phyloP scores from a whole-genome alignment of 108 stramenopile species.

The Pseudonitzschia multiseries region DNA sequence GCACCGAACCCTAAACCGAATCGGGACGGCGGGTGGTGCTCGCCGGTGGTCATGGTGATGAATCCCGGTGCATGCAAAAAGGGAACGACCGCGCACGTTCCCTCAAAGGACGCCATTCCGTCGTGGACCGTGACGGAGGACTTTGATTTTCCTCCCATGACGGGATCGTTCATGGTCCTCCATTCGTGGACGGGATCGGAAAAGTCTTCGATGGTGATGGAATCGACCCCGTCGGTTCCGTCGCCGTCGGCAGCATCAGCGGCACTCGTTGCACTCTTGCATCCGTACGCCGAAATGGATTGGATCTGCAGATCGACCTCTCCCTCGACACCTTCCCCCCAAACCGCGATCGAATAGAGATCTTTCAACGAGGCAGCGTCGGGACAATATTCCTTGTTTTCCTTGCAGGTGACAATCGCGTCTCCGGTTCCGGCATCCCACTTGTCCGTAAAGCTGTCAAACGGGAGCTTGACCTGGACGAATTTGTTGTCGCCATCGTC shows the following conservation, averaged over 20 bases:
- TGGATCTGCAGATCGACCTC: conserved; percentile 39
- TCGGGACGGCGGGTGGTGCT: not conserved
- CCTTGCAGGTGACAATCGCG: conserved; percentile 32
- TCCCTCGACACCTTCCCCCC: conserved; percentile 56
- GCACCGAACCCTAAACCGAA: not conserved
- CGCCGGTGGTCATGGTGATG: conserved; percentile 27
- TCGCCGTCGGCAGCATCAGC: too few relatives aligned
- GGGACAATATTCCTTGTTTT: conserved; percentile 40
- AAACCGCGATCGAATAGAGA: conserved; percentile 41
- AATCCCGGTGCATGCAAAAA: conserved; percentile 52
- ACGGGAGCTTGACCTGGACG: conserved; percentile 28
- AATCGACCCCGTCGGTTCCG: not conserved
- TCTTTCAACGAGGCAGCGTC: conserved; percentile 24
- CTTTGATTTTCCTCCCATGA: conserved; percentile 53
- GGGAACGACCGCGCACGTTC: conserved; percentile 42
- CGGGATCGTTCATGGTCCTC: conserved; percentile 53
- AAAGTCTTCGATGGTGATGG: conserved; percentile 38
- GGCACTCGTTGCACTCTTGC: not conserved
- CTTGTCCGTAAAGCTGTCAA: conserved; percentile 34
- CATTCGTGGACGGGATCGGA: conserved; percentile 27
- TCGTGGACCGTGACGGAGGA: conserved; percentile 32
- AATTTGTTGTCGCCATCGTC: conserved; percentile 22
- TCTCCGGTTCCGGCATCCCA: conserved; percentile 52
- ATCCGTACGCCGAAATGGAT: conserved; percentile 37
- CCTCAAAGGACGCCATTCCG: conserved; percentile 40